Evolutionary conservation across 2,329 filamentous ascomycete species (phyloP).

Genomic region (Xylaria sp.): DNA sequence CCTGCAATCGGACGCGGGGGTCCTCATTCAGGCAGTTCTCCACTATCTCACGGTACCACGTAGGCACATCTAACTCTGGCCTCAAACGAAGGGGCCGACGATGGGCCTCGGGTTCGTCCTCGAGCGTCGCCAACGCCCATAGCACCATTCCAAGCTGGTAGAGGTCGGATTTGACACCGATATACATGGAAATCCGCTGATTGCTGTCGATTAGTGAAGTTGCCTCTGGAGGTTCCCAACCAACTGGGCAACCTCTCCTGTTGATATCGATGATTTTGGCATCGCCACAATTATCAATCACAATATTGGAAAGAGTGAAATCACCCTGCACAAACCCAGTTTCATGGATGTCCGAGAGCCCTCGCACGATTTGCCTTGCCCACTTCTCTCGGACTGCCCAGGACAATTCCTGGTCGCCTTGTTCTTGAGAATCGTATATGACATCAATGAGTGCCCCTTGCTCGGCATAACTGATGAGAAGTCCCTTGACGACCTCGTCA

Average conservation of each 20-base stretch:
- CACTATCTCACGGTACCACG: slow-evolving; percentile 81
- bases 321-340: slow-evolving; percentile 97
- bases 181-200: slow-evolving; percentile 94
- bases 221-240: slow-evolving; percentile 96
- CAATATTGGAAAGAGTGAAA: slow-evolving; percentile 96
- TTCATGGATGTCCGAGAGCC: slow-evolving; percentile 92
- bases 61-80: slow-evolving; percentile 72
- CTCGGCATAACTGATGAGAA: slow-evolving; percentile 88
- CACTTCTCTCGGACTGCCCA: slow-evolving; percentile 84
- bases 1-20: slow-evolving; percentile 78
- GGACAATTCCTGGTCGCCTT: slow-evolving; percentile 60
- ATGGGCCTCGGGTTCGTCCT: slow-evolving; percentile 88
- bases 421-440: slow-evolving; percentile 79
- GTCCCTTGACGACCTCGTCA: slow-evolving; percentile 79
- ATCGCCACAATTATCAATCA: slow-evolving; percentile 84
- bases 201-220: slow-evolving; percentile 85
- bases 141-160: slow-evolving; percentile 97
- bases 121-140: slow-evolving; percentile 87
- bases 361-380: slow-evolving; percentile 90
- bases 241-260: slow-evolving; percentile 92
- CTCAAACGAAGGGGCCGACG: slow-evolving; percentile 73
- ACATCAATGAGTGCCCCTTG: slow-evolving; percentile 90
- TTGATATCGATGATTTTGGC: slow-evolving; percentile 99
- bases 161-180: slow-evolving; percentile 96
- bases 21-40: slow-evolving; percentile 78